Evolutionary conservation across 257 asterid species (phyloP).

Genomic region (Solanum sejunctum): DNA sequence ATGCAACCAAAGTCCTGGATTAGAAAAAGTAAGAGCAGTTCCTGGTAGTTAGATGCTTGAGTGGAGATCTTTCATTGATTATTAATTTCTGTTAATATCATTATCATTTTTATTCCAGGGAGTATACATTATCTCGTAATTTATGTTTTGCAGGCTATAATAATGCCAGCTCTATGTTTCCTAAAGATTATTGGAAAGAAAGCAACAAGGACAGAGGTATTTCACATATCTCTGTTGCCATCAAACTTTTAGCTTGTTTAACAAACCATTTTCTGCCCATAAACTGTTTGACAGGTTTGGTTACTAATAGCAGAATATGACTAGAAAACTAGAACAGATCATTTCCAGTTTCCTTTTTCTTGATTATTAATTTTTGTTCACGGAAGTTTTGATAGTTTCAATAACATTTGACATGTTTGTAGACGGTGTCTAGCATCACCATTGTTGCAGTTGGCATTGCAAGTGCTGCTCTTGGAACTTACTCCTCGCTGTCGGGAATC

Average conservation of each 20-base stretch:
- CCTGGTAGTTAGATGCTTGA: not conserved
- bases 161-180: constrained; percentile 63
- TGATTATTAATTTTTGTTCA: not conserved
- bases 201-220: constrained; percentile 59
- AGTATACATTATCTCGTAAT: not conserved
- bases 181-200: constrained; percentile 48
- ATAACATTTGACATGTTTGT: not conserved
- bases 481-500: constrained; percentile 36
- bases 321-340: not conserved
- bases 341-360: not conserved
- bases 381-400: not conserved
- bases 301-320: not conserved
- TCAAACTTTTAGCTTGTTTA: not conserved
- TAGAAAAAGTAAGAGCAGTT: not conserved
- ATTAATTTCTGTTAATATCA: not conserved
- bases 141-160: constrained; percentile 36
- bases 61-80: not conserved
- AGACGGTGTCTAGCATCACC: constrained; percentile 8
- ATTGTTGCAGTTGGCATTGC: constrained; percentile 42
- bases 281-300: not conserved
- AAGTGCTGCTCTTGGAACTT: constrained; percentile 53
- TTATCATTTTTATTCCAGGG: not conserved
- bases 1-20: not conserved
- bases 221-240: not conserved
- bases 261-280: not conserved